Conservation (phyloP, 2,329 filamentous ascomycete species). For the Cercospora zeae-maydis region DNA sequence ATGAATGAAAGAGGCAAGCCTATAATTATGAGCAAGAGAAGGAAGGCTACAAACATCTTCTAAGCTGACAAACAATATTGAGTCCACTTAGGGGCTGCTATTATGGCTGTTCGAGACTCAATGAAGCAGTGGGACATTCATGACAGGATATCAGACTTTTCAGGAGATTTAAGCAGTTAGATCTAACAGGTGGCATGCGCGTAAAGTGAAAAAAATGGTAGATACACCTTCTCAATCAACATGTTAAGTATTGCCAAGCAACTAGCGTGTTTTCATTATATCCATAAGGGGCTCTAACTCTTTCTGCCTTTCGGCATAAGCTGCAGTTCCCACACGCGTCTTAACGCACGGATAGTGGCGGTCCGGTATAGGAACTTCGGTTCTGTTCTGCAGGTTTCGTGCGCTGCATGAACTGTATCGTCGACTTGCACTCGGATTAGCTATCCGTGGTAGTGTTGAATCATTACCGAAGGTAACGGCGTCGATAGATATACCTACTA, state of each 20-base stretch:
- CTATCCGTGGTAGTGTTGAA: neutral
- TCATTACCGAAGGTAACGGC: neutral
- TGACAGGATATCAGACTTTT: neutral
- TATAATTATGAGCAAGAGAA: neutral
- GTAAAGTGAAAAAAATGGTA: neutral
- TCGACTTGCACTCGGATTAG: neutral
- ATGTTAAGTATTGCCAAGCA: neutral
- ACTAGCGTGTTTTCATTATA: neutral
- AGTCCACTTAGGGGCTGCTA: neutral
- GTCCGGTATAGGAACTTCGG: neutral
- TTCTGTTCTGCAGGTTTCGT: neutral
- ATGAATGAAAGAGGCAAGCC: neutral
- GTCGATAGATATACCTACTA: neutral
- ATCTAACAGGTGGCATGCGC: neutral
- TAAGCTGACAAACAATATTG: neutral
- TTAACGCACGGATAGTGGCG: neutral
- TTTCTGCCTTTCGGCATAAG: neutral
- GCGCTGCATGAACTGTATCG: neutral
- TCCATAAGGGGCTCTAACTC: neutral
- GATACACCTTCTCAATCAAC: neutral
- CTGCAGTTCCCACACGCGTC: neutral
- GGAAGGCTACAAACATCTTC: neutral
- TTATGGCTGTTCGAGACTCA: neutral
- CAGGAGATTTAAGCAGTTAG: neutral
- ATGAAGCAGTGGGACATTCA: neutral